phyloP scores from a whole-genome alignment of 768 basidiomycete genomes.

The Amanita pseudoporphyria region DNA sequence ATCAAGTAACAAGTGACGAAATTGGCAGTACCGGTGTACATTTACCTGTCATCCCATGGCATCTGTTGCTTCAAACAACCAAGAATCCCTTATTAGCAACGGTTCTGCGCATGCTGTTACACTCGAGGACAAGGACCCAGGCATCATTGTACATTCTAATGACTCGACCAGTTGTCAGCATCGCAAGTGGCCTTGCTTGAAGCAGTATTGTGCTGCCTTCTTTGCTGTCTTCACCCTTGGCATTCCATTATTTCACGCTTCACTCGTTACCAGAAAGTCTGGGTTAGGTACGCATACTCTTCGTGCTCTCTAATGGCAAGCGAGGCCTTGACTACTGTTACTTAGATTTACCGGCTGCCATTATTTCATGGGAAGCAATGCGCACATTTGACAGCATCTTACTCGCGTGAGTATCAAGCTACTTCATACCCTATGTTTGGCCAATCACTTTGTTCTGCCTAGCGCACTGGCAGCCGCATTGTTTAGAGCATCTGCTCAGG shows the following conservation, averaged over 20 bases:
- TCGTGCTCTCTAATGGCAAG: background rate
- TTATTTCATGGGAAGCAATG: background rate
- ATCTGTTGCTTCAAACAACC: too few relatives aligned
- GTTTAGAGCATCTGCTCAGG: background rate
- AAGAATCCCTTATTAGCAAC: too few relatives aligned
- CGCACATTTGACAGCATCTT: background rate
- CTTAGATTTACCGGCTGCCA: background rate
- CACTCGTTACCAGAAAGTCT: background rate
- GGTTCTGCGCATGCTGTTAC: too few relatives aligned
- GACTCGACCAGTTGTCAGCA: background rate
- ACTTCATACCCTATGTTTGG: background rate
- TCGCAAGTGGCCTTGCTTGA: background rate
- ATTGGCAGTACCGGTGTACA: too few relatives aligned
- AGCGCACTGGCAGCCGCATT: background rate
- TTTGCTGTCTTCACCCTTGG: background rate
- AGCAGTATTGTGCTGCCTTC: too few relatives aligned
- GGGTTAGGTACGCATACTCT: background rate
- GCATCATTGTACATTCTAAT: too few relatives aligned
- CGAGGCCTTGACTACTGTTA: too few relatives aligned
- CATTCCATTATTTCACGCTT: background rate
- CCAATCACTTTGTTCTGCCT: too few relatives aligned
- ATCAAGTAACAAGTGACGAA: too few relatives aligned
- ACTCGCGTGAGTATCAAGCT: background rate
- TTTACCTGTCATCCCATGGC: too few relatives aligned
- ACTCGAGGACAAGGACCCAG: too few relatives aligned